Base-by-base conservation (phyloP, 306 rosid genomes). In the Lathyrus tuberosus region DNA sequence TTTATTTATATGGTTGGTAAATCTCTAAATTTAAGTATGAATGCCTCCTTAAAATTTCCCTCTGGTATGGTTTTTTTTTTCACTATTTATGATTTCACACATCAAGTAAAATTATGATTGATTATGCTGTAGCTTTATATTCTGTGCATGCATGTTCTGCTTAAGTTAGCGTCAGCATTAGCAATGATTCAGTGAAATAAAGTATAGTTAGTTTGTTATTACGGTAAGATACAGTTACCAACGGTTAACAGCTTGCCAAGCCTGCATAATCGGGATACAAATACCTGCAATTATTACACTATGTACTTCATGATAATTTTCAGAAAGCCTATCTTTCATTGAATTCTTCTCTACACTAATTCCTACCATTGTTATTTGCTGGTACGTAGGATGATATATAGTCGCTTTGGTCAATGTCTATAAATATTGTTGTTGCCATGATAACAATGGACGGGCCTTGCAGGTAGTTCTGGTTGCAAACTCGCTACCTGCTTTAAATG, bases 381-480 rank as follows among this genome's bases (percentile, higher is more conserved):
- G 31, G 41, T 44, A 59, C 49, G 33, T 62, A 61, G 64, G 48
- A 51, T 42, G 46, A 40, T 58, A n/a, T n/a, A 16, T n/a, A 49
- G 16, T 48, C 22, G 28, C 11, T 48, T 69, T 67, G 30, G 11
- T 24, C 61, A 69, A 67, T 71, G 38, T 46, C 12, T 44, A 38
- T 59, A 48, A 67, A 48, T 71, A 44, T 53, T 73, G 63, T n/a
- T n/a, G n/a, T 41, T 59, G 22, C 35, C 41, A 65, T 14, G 70
- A 64, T 59, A 37, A 48, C 24, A 15, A 66, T 37, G 40, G 54
- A 20, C 43, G 10, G 61, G 53, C 63, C 71, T 72, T 69, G 69
- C 86, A 95, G 97, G 99, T 95, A 74, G 99, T 91, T 79, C 86
- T 95, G 77, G 96, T 95, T 68, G 97, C 92, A 52, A 95, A 95